A percentile compares a stretch with the other conserved stretches of the same genome.
Conservation (phyloP, 1,139 yeast species). For the Yamadazyma jaroonii region DNA sequence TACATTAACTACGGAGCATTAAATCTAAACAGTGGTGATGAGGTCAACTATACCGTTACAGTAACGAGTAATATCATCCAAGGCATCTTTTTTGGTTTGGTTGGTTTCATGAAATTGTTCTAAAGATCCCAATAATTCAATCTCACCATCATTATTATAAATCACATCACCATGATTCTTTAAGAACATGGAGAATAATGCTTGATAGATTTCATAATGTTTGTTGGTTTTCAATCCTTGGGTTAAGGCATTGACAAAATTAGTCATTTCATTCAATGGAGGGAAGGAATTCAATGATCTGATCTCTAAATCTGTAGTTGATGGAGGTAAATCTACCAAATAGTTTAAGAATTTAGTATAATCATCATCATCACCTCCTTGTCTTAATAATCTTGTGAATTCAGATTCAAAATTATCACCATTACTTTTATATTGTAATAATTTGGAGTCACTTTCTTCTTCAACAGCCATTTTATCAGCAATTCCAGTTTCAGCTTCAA, state of each 20-base stretch:
- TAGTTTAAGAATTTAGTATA: conserved; percentile 51
- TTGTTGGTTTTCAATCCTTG: conserved; percentile 54
- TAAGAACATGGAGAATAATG: conserved; percentile 72
- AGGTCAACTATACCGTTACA: conserved; percentile 81
- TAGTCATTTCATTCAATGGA: conserved; percentile 61
- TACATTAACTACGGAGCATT: too few species aligned
- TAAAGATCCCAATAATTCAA: conserved; percentile 41
- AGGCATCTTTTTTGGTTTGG: conserved; percentile 36
- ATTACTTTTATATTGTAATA: conserved; percentile 23
- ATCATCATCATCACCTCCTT: conserved; percentile 39
- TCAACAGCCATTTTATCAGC: conserved; percentile 7
- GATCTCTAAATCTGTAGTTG: conserved; percentile 81
- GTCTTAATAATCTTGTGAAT: conserved; percentile 66
- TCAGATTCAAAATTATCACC: conserved; percentile 59
- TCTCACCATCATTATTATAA: conserved; percentile 42
- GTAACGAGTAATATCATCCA: conserved; percentile 74
- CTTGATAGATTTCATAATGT: conserved; percentile 72
- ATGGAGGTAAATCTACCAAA: conserved; percentile 67
- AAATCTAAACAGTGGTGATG: conserved; percentile 30
- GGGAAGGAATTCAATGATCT: conserved; percentile 69
- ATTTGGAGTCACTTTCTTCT: conserved; percentile 21
- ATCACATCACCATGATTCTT: conserved; percentile 83
- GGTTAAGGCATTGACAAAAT: conserved; percentile 64
- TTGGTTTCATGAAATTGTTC: conserved; percentile 30
- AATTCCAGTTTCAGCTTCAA: conserved; percentile 52